Evolutionary conservation across 495 filamentous ascomycete species (phyloP).

Genomic region (Penicillium diatomitis): DNA sequence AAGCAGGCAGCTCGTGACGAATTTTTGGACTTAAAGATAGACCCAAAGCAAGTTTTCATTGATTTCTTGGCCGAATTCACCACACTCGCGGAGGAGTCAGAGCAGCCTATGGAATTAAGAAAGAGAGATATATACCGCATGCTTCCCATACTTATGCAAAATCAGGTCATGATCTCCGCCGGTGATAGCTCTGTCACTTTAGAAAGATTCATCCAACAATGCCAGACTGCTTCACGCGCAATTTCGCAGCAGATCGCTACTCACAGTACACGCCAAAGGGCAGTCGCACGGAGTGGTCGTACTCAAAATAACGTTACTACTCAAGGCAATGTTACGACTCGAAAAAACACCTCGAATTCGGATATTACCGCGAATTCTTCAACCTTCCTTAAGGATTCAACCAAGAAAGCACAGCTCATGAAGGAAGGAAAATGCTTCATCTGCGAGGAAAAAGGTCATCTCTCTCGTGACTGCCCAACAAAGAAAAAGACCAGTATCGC

Average conservation of each 20-base stretch:
- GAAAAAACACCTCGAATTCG: not conserved
- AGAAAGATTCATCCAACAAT: not conserved
- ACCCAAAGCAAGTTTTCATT: not conserved
- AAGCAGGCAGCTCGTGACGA: not conserved
- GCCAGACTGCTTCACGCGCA: not conserved
- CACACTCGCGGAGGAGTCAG: not conserved
- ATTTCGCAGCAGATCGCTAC: not conserved
- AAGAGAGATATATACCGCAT: not conserved
- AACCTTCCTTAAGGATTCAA: not conserved
- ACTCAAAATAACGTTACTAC: not conserved
- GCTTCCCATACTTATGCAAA: not conserved
- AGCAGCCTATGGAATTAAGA: not conserved
- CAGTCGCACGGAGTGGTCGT: not conserved
- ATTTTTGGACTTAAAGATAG: not conserved
- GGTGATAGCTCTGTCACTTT: not conserved
- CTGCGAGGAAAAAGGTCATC: not conserved
- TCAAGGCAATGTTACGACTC: no score
- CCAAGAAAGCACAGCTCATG: not conserved
- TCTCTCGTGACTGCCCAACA: not conserved
- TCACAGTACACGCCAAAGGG: not conserved
- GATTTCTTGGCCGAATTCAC: not conserved
- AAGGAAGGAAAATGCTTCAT: not conserved
- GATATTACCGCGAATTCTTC: not conserved
- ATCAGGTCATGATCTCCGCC: not conserved
- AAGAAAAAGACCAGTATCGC: not conserved